Evolutionary conservation across 345 rosid species (phyloP).

Genomic region (Orychophragmus violaceus): DNA sequence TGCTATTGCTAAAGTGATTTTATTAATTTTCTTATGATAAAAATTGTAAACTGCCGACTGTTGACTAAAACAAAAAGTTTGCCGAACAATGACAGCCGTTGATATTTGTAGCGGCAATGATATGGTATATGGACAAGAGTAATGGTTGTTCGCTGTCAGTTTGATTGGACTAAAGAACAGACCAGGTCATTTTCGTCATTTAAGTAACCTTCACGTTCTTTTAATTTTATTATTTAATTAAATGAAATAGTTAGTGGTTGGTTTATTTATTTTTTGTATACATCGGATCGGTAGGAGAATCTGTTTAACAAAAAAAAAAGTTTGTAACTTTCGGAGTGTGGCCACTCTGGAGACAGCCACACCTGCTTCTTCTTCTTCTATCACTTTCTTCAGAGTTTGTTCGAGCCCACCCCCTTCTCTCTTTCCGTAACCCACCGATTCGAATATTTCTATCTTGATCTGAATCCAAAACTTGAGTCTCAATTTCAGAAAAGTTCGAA

Average conservation of each 20-base stretch:
- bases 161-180: conserved; percentile 7
- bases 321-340: conserved; percentile 17
- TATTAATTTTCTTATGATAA: neutral
- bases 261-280: neutral
- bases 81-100: neutral
- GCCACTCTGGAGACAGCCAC: conserved; percentile 37
- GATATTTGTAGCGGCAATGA: neutral
- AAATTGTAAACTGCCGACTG: neutral
- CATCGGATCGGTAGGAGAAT: conserved; percentile 19
- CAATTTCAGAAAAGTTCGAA: neutral
- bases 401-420: neutral
- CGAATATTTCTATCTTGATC: conserved; percentile 23
- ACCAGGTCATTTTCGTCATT: conserved; percentile 34
- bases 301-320: neutral
- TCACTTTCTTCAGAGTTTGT: conserved; percentile 18
- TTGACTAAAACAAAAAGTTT: neutral
- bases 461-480: neutral
- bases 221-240: neutral
- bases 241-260: conserved; percentile 6
- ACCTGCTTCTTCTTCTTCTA: conserved; percentile 14
- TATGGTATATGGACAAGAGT: neutral
- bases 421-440: conserved; percentile 3
- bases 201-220: conserved; percentile 12
- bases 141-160: conserved; percentile 15
- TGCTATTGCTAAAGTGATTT: no score